Evolutionary conservation across 768 basidiomycete species (phyloP).

Genomic region (Termitomyces sp.): DNA sequence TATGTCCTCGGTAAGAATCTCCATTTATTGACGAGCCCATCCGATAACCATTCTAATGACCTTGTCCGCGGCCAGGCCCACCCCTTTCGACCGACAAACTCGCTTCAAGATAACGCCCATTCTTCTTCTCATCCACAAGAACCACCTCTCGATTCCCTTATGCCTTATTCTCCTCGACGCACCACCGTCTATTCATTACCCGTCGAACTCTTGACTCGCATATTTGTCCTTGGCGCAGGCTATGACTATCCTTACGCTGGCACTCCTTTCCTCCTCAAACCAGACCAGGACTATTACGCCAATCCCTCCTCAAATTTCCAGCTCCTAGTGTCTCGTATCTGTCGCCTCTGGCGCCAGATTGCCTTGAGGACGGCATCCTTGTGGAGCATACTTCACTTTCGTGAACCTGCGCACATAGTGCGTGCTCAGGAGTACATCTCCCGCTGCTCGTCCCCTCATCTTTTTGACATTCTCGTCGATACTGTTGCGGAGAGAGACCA

Average conservation of each 20-base stretch:
- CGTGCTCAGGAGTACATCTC: slow-evolving; percentile 44
- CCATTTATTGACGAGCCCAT: background rate
- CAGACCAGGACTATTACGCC: slow-evolving; percentile 37
- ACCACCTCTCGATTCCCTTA: slow-evolving; percentile 5
- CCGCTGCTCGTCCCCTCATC: slow-evolving; percentile 24
- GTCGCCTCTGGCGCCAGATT: slow-evolving; percentile 51
- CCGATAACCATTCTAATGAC: slow-evolving; percentile 3
- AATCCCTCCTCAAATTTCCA: slow-evolving; percentile 46
- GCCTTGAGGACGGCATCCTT: slow-evolving; percentile 47
- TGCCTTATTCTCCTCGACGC: slow-evolving; percentile 17
- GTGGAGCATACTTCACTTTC: slow-evolving; percentile 56
- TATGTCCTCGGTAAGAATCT: slow-evolving; percentile 9
- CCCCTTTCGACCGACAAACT: background rate
- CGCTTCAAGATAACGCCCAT: slow-evolving; percentile 3
- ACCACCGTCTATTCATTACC: slow-evolving; percentile 45
- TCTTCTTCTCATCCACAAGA: slow-evolving; percentile 8
- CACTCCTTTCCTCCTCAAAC: slow-evolving; percentile 49
- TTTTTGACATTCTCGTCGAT: slow-evolving; percentile 55
- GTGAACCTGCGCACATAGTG: slow-evolving; percentile 43
- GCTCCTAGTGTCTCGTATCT: slow-evolving; percentile 56
- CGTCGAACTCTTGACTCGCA: slow-evolving; percentile 53
- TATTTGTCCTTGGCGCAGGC: slow-evolving; percentile 51
- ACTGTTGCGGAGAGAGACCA: slow-evolving; percentile 48
- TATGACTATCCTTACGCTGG: slow-evolving; percentile 39
- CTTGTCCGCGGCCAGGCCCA: slow-evolving; percentile 8